Conservation (phyloP, 2,329 filamentous ascomycete genomes). For the Nemania serpens region DNA sequence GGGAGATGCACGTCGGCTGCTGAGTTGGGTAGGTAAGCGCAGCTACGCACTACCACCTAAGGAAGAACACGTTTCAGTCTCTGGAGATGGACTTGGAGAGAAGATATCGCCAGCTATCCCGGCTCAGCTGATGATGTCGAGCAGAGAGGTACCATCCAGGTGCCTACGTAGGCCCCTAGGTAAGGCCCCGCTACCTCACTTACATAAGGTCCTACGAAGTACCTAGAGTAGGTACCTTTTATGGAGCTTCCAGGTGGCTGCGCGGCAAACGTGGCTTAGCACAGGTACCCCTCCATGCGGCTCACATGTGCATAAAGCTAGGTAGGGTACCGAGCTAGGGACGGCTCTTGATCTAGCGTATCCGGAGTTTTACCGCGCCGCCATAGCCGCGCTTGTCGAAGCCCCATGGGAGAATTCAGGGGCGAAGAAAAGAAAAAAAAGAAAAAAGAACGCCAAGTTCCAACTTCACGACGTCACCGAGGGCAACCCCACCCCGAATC, state of each 20-base stretch:
- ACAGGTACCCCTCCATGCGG: too few species aligned
- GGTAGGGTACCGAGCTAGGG: too few species aligned
- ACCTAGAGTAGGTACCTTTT: too few species aligned
- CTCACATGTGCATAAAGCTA: too few species aligned
- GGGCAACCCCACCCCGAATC: background rate
- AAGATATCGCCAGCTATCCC: conserved; percentile 7
- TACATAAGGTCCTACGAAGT: too few species aligned
- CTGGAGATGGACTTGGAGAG: background rate
- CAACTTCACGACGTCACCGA: background rate
- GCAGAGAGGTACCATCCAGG: background rate
- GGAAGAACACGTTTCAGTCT: conserved; percentile 12
- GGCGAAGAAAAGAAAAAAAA: background rate
- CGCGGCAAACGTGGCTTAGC: too few species aligned
- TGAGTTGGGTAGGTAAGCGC: background rate
- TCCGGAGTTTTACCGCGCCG: background rate
- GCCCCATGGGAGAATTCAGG: too few species aligned
- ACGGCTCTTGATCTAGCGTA: background rate
- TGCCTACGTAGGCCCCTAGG: too few species aligned
- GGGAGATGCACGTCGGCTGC: too few species aligned
- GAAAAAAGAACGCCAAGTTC: background rate
- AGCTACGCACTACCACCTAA: background rate
- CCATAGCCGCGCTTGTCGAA: too few species aligned
- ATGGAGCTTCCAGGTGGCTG: too few species aligned
- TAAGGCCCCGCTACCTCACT: too few species aligned
- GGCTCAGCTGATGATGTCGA: background rate